These are phyloP conservation scores for Halophytophthora polymorphica DNA, from an alignment of 352 stramenopile species.

Conservation along the genomic window DNA sequence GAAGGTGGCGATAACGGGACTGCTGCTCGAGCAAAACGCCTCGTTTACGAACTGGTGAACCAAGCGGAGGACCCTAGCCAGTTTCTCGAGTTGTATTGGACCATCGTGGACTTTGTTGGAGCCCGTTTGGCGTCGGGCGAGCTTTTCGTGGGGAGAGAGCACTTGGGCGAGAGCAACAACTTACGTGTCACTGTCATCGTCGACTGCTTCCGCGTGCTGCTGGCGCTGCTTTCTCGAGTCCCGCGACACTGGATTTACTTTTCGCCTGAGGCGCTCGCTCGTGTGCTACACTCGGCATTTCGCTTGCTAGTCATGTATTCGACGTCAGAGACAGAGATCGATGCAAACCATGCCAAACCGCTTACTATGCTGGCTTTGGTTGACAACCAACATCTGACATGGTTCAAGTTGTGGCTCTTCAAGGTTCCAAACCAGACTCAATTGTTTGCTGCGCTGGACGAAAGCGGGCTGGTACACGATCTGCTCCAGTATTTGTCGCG, in stretches of 20 bases:
- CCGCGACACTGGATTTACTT: slow-evolving; percentile 63
- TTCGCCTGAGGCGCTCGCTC: slow-evolving; percentile 35
- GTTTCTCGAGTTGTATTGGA: slow-evolving; percentile 51
- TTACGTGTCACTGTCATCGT: slow-evolving; percentile 10
- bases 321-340: slow-evolving; percentile 13
- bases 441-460: slow-evolving; percentile 31
- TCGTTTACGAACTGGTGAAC: slow-evolving; percentile 40
- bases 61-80: slow-evolving; percentile 43
- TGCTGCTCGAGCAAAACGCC: slow-evolving; percentile 18
- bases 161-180: slow-evolving; percentile 9
- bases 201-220: slow-evolving; percentile 45
- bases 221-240: slow-evolving; percentile 27
- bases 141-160: slow-evolving; percentile 26
- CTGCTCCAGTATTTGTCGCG: slow-evolving; percentile 41
- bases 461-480: slow-evolving; percentile 34
- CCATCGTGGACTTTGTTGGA: slow-evolving; percentile 45
- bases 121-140: slow-evolving; percentile 15
- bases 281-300: slow-evolving; percentile 39
- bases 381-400: slow-evolving; percentile 25
- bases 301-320: slow-evolving; percentile 43
- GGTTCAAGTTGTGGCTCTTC: slow-evolving; percentile 49
- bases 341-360: slow-evolving; percentile 19
- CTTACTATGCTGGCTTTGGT: slow-evolving; percentile 34
- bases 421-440: slow-evolving; percentile 34
- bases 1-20: slow-evolving; percentile 4